Evolutionary conservation across 2,329 filamentous ascomycete genomes (phyloP), one percentile per base, ranked within the genome.

Genomic region (Fusarium verrucosum): DNA sequence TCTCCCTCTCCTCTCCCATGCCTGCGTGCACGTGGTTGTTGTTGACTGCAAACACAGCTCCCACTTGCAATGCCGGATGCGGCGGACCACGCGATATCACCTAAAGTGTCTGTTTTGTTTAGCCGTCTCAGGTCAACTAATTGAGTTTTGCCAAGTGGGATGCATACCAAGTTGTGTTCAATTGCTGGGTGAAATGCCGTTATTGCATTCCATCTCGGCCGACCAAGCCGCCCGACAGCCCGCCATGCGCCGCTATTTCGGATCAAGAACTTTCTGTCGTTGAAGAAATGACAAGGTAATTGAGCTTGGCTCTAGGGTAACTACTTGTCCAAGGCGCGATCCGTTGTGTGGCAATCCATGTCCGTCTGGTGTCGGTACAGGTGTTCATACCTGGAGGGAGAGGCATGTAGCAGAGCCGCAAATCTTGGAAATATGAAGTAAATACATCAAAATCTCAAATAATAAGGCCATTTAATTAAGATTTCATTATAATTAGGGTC

Each of bases 211-310:
- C 45, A 11, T 14, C 5, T 20, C 23, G 33, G 17, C 5, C 7
- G 44, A 41, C 10, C 4, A 13, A 10, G 10, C 14, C 14, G 7
- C 16, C 17, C 33, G 17, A 26, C 3, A 20, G 17, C 10, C 10
- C 10, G 7, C 3, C 7, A 40, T 10, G 1, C 19, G 5, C 6
- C 45, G 23, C n/a, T 19, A 20, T 22, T 1, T 2, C 14, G 33
- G 10, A 19, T 28, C 33, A 3, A 16, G 16, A 28, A 9, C 5
- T 7, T n/a, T 14, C 5, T n/a, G 14, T 7, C 9, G 7, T 20
- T 23, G 23, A 14, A 28, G 7, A 16, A 4, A 6, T 19, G 26
- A n/a, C 20, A 1, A 13, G 1, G 0, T 0, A n/a, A 19, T 38
- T 7, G 36, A n/a, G 1, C 0, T 8, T 0, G 11, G 4, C 1